A percentile compares a stretch with the other conserved stretches of the same genome.
Conservation (phyloP, 768 basidiomycete species). For the Gloeostereum incarnatum region DNA sequence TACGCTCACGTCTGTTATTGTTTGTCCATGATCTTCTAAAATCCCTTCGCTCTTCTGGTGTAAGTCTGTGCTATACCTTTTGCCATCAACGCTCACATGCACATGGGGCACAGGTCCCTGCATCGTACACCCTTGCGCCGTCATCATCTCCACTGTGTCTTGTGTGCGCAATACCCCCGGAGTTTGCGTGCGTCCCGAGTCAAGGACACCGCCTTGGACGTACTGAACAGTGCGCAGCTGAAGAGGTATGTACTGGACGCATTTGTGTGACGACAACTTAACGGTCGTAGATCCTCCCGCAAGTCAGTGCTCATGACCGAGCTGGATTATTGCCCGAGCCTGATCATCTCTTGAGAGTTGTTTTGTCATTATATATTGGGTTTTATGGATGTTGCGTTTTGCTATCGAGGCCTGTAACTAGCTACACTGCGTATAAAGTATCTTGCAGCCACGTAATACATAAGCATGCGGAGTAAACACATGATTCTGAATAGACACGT, state of each 20-base stretch:
- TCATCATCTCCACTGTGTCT: constrained; percentile 52
- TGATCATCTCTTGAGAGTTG: constrained; percentile 43
- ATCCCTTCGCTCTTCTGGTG: constrained; percentile 51
- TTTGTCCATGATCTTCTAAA: constrained; percentile 59
- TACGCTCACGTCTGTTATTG: constrained; percentile 49
- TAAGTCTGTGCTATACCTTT: constrained; percentile 20
- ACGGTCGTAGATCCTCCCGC: constrained; percentile 16
- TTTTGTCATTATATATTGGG: constrained; percentile 2
- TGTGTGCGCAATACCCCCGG: constrained; percentile 40
- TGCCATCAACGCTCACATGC: constrained; percentile 3
- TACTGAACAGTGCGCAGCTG: constrained; percentile 34
- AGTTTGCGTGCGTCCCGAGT: no score
- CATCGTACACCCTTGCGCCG: constrained; percentile 55
- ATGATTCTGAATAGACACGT: constrained; percentile 3
- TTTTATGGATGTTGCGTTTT: constrained; percentile 2
- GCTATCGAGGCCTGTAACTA: no score
- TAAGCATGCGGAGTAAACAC: no score
- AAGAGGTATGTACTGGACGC: constrained; percentile 24
- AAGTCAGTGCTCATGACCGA: constrained; percentile 42
- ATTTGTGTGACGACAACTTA: constrained; percentile 2
- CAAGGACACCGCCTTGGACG: constrained; percentile 33
- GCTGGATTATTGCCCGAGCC: constrained; percentile 39
- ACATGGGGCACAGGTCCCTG: constrained; percentile 34
- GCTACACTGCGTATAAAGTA: no score
- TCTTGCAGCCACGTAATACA: no score